Base-by-base conservation (phyloP, 371 early-diverging fungal genomes). In the Batrachochytrium dendrobatidis region DNA sequence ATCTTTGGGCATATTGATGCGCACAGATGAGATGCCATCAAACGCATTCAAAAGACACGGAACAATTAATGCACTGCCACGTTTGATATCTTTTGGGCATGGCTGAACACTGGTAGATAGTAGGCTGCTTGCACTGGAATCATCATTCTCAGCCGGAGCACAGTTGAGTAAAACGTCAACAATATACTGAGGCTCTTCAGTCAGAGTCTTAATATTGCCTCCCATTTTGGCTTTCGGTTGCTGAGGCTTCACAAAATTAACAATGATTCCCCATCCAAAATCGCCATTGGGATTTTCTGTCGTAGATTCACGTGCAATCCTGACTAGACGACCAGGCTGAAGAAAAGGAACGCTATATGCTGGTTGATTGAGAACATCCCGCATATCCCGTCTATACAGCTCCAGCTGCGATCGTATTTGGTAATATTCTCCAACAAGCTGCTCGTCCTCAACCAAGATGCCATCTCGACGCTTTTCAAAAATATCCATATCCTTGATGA, bases 211-310 rank as follows among this genome's bases (percentile, higher is more conserved):
- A 15, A 69, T 34, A 44, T 70, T 66, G 20, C 30, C 51, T 24
- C 55, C 54, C 39, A 63, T 57, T 29, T 63, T 71, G 67, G 77
- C 79, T 33, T 66, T 64, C 32, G 34, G 34, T 39, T 53, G 65
- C n/a, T 57, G 56, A 17, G 63, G 52, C 51, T 72, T 73, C 56
- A 74, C 75, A 70, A 77, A 87, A 32, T 77, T 78, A 26, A 87
- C 72, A 10, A 95, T 84, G 45, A 86, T 82, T 34, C 95, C 94
- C 94, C 93, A 95, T n/a, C 94, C 98, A 72, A 90, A 98, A 58
- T 94, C 87, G 29, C 50, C 63, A 2, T 52, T 49, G 15, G 59
- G 57, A 17, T 15, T 39, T 8, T 48, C 49, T 6, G 49, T 57
- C 5, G 32, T 17, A 24, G 60, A 31, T 3, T 60, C 57, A 30